Base-by-base conservation (phyloP, 352 stramenopile genomes). In the Phytopythium mirpurense region DNA sequence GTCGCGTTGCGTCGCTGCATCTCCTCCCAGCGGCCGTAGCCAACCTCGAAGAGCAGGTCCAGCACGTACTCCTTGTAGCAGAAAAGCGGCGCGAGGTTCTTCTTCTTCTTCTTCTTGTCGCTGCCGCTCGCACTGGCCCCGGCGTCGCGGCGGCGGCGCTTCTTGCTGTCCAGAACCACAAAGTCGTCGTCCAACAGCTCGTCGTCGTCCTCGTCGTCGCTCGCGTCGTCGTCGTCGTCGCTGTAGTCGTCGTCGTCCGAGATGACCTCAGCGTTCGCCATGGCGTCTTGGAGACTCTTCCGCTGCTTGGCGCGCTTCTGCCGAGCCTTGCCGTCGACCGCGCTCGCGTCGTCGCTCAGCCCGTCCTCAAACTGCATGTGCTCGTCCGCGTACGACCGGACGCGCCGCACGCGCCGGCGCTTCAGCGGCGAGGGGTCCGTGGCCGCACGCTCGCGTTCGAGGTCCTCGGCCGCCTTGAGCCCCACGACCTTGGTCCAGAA, bases 401-500 rank as follows among this genome's bases (percentile, higher is more conserved):
- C 73, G 32, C 87, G 77, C 8, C 74, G 68, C 26, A 23, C 41
- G 16, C 83, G 75, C 32, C 74, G 91, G 0, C 76, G 76, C 59
- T 81, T 79, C n/a, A 93, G 57, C 10, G 83, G 83, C 5, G 80
- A 92, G 12, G 77, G 68, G 21, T 92, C 79, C 9, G 21, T 32
- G 15, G 47, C 45, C 16, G 45, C 45, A 11, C 45, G 45, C 2
- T 75, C 67, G 15, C 67, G 64, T 42, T 90, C 86, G 23, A 81
- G 80, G 11, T 71, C 84, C 11, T 73, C 67, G 10, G 84, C 69
- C 15, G 63, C 79, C 48, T 96, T 84, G 10, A 97, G 59, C 0
- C 92, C 92, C 29, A 97, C 83, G 2, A 97, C 85, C 55, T 98
- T 98, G 21, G 82, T 96, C 92, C 92, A 98, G 56, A 98, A 98